Evolutionary conservation across 1,284 basidiomycete species (phyloP).

Genomic region (Ustilago tritici): DNA sequence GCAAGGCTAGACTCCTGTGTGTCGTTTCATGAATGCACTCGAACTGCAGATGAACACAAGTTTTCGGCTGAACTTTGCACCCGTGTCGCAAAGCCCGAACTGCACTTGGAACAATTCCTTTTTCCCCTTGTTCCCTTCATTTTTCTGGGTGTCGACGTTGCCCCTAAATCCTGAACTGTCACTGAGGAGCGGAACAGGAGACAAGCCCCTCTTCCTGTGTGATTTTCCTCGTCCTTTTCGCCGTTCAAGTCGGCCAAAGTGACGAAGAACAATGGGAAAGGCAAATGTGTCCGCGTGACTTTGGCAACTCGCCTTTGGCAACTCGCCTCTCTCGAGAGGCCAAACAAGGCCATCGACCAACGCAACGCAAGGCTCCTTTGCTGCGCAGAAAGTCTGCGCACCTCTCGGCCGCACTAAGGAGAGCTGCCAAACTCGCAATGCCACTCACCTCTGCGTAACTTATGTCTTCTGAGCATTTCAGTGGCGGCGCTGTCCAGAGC

Average conservation of each 20-base stretch:
- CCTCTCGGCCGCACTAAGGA: not conserved
- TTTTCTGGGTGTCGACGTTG: slow-evolving; percentile 5
- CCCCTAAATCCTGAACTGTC: not conserved
- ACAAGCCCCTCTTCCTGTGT: not conserved
- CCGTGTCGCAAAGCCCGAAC: slow-evolving; percentile 1
- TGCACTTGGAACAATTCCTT: not conserved
- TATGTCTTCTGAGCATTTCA: not conserved
- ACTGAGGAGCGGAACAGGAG: slow-evolving; percentile 1
- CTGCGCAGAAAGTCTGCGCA: not conserved
- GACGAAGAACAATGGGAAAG: not conserved
- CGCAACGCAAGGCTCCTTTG: not conserved
- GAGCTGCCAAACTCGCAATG: not conserved
- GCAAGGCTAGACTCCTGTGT: not conserved
- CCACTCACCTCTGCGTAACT: not conserved
- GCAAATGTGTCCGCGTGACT: slow-evolving; percentile 1
- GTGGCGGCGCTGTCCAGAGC: not conserved
- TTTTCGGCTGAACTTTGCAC: slow-evolving; percentile 23
- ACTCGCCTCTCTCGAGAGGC: slow-evolving; percentile 1
- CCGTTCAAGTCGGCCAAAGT: not conserved
- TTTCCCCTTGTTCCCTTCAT: too few relatives aligned
- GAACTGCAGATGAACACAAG: slow-evolving; percentile 7
- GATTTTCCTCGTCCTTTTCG: slow-evolving; percentile 8
- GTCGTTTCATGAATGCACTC: slow-evolving; percentile 3
- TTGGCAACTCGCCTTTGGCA: not conserved
- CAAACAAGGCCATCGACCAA: not conserved